Evolutionary conservation across 2,329 filamentous ascomycete species (phyloP).

Genomic region (Monosporascus sp.): DNA sequence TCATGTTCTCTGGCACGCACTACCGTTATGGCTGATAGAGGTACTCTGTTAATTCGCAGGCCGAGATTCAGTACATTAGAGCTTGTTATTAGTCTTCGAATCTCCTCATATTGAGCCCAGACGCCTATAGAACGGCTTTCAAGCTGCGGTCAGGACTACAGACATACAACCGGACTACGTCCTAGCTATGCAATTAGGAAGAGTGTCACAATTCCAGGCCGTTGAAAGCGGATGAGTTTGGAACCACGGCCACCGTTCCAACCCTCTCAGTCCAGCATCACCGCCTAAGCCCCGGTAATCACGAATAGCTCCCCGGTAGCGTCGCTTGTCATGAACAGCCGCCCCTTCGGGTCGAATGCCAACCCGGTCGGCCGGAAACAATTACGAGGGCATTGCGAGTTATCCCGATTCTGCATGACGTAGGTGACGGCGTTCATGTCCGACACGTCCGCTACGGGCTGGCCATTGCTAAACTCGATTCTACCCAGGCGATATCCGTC

Average conservation of each 20-base stretch:
- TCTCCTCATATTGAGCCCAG: no score
- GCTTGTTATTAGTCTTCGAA: no score
- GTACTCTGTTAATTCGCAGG: no score
- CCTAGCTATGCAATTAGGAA: neutral
- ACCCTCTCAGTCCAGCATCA: neutral
- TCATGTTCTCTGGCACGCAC: no score
- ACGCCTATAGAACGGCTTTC: neutral
- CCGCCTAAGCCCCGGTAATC: neutral
- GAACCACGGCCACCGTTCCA: neutral
- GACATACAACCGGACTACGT: neutral
- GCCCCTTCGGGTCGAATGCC: constrained; percentile 25
- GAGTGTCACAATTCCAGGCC: neutral
- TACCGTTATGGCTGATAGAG: no score
- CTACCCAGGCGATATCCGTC: constrained; percentile 14
- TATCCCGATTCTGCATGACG: constrained; percentile 51
- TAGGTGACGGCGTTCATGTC: constrained; percentile 45
- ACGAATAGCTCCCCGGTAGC: constrained; percentile 11
- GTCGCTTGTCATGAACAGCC: constrained; percentile 11
- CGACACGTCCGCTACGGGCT: constrained; percentile 31
- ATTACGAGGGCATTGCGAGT: constrained; percentile 43
- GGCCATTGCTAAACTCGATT: constrained; percentile 37
- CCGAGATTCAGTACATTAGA: no score
- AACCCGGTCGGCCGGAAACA: constrained; percentile 62
- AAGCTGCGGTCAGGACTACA: neutral
- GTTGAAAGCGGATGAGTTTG: neutral